A percentile compares a stretch with the other conserved stretches of the same genome.
These are phyloP conservation scores for Cercophora sp. DNA, from an alignment of 495 filamentous ascomycete species.

Conservation along the genomic window DNA sequence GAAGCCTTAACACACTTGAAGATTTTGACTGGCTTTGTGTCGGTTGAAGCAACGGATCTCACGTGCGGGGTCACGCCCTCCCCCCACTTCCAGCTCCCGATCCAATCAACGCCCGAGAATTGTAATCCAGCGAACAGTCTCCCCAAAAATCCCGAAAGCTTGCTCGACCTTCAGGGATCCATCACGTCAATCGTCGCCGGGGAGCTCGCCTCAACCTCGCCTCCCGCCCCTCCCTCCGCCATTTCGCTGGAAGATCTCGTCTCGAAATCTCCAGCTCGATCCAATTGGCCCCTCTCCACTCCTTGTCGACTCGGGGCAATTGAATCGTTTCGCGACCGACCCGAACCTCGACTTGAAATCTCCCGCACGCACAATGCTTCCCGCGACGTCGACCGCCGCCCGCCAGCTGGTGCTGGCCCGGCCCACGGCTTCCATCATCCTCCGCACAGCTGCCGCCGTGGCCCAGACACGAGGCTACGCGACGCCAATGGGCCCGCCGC, in stretches of 20 bases:
- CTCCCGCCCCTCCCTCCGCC: constrained; percentile 7
- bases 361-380: constrained; percentile 14
- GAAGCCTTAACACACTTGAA: too few relatives aligned
- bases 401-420: constrained; percentile 35
- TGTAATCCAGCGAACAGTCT: constrained; percentile 30
- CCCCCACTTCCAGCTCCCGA: not conserved
- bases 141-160: constrained; percentile 19
- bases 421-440: not conserved
- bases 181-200: constrained; percentile 25
- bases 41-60: too few relatives aligned
- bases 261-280: not conserved
- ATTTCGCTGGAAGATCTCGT: too few relatives aligned
- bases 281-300: constrained; percentile 7
- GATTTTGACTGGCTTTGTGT: too few relatives aligned
- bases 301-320: too few relatives aligned
- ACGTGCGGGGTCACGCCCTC: constrained; percentile 13
- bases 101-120: constrained; percentile 26
- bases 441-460: not conserved
- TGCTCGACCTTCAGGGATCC: constrained; percentile 17
- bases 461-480: constrained; percentile 56
- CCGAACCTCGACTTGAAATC: not conserved
- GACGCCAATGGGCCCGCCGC: constrained; percentile 72
- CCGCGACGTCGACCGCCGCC: constrained; percentile 32
- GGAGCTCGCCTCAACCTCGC: constrained; percentile 22
- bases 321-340: too few relatives aligned